phyloP scores from a whole-genome alignment of 495 filamentous ascomycete genomes.

The Rostrohypoxylon terebratum region DNA sequence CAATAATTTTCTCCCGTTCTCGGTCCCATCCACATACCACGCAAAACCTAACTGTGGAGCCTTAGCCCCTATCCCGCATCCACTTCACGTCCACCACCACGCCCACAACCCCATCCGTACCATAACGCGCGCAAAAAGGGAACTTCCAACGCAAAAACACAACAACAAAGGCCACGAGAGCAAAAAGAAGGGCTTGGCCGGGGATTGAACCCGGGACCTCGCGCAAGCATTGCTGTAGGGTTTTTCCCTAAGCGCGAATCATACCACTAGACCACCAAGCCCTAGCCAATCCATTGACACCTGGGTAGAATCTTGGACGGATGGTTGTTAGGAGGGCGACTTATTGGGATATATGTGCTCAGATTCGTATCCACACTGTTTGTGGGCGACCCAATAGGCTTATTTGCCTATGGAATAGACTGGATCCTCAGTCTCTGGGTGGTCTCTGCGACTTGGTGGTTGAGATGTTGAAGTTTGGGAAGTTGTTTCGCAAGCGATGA shows the following conservation, averaged over 20 bases:
- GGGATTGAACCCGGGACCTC: constrained; percentile 5
- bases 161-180: not conserved
- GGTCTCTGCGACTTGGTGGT: no score
- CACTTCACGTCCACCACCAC: not conserved
- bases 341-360: not conserved
- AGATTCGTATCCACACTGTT: not conserved
- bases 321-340: not conserved
- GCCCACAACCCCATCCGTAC: constrained; percentile 5
- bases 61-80: not conserved
- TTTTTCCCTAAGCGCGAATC: constrained; percentile 13
- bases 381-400: not conserved
- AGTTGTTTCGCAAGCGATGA: no score
- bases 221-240: constrained; percentile 1
- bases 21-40: not conserved
- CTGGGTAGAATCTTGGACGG: no score
- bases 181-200: not conserved
- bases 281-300: not conserved
- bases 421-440: no score
- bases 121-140: not conserved
- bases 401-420: not conserved
- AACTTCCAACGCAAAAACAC: not conserved
- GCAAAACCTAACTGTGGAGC: not conserved
- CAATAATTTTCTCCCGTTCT: no score
- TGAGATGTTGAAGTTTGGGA: no score
- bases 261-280: constrained; percentile 10